Evolutionary conservation across 148 eudicot genomes (phyloP).

Genomic region (Amaranthus palmeri): DNA sequence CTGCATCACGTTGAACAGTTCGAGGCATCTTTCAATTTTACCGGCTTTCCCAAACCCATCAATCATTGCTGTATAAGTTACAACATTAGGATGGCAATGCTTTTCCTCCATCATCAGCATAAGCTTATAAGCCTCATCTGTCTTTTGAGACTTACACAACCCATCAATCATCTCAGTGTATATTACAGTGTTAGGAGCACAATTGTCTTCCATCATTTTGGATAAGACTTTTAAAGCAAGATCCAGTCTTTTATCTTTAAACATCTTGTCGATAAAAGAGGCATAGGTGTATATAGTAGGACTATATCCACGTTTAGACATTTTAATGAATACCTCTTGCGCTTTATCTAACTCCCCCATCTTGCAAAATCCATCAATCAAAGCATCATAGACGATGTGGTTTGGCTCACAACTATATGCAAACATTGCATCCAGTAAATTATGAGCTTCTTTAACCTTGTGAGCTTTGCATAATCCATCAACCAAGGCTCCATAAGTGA

Average conservation of each 20-base stretch:
- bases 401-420: slow-evolving; percentile 65
- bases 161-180: slow-evolving; percentile 96
- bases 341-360: slow-evolving; percentile 68
- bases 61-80: slow-evolving; percentile 87
- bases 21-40: slow-evolving; percentile 62
- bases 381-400: slow-evolving; percentile 68
- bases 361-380: slow-evolving; percentile 78
- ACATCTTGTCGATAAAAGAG: slow-evolving; percentile 62
- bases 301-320: slow-evolving; percentile 55
- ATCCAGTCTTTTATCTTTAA: slow-evolving; percentile 69
- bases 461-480: slow-evolving; percentile 75
- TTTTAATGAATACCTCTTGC: slow-evolving; percentile 47
- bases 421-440: slow-evolving; percentile 55
- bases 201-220: slow-evolving; percentile 60
- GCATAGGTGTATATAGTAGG: slow-evolving; percentile 56
- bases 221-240: slow-evolving; percentile 60
- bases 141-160: slow-evolving; percentile 82
- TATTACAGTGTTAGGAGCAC: slow-evolving; percentile 75
- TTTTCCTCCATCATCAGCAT: slow-evolving; percentile 90
- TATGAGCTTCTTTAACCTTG: slow-evolving; percentile 51
- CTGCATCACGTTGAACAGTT: slow-evolving; percentile 60
- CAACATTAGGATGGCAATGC: slow-evolving; percentile 87
- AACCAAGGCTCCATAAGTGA: slow-evolving; percentile 68
- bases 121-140: slow-evolving; percentile 80
- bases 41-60: slow-evolving; percentile 88